phyloP scores from a whole-genome alignment of 1,284 basidiomycete species.

The Trichosporon coremiiforme region DNA sequence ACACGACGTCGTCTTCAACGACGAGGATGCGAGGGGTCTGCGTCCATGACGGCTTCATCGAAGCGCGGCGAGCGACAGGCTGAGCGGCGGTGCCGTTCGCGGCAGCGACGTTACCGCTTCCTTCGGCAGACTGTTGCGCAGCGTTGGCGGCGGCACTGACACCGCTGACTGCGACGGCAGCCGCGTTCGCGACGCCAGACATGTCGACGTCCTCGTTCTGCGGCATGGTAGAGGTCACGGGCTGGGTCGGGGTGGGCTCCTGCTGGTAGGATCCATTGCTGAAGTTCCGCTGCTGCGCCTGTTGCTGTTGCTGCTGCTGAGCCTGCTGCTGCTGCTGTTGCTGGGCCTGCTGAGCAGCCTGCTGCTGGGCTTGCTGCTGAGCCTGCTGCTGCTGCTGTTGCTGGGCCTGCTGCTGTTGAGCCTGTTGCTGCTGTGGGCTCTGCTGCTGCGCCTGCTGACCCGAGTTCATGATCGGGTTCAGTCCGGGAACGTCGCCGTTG shows the following conservation, averaged over 20 bases:
- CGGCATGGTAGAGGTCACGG: neutral
- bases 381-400: constrained; percentile 17
- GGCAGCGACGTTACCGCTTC: neutral
- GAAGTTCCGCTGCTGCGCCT: constrained; percentile 19
- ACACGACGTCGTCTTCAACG: constrained; percentile 94
- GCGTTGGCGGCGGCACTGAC: constrained; percentile 20
- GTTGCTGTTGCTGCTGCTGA: neutral
- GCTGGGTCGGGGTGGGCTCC: neutral
- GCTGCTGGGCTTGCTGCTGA: constrained; percentile 12
- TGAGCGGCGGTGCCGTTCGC: constrained; percentile 22
- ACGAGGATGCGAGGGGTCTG: constrained; percentile 83
- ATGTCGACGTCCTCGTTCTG: constrained; percentile 14
- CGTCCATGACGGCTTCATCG: constrained; percentile 85
- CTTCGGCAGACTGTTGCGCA: neutral
- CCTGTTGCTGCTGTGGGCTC: constrained; percentile 7
- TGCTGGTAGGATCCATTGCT: constrained; percentile 3
- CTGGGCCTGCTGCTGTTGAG: constrained; percentile 17
- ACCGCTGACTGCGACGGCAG: constrained; percentile 17
- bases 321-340: constrained; percentile 3
- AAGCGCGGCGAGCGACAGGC: constrained; percentile 51
- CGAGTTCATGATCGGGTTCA: neutral
- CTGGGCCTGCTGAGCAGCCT: constrained; percentile 3
- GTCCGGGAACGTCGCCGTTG: constrained; percentile 17
- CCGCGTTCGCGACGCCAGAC: neutral
- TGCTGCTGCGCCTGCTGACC: constrained; percentile 13